phyloP scores from a whole-genome alignment of 2,329 filamentous ascomycete genomes.

The Emmonsiellopsis sp. region DNA sequence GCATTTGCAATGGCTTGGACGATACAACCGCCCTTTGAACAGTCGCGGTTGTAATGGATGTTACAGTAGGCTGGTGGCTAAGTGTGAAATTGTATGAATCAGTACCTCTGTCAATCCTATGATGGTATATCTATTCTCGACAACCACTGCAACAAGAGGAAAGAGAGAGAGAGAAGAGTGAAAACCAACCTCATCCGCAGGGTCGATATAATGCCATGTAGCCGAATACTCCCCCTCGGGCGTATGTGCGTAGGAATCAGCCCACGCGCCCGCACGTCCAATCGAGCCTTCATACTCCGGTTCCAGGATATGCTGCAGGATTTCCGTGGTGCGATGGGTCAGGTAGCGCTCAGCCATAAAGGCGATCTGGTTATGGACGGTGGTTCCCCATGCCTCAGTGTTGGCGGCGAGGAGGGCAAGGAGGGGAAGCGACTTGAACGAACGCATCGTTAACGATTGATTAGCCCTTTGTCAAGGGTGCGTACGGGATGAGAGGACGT shows the following conservation, averaged over 20 bases:
- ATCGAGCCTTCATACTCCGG: constrained; percentile 5
- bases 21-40: constrained; percentile 29
- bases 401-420: neutral
- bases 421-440: neutral
- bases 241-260: constrained; percentile 2
- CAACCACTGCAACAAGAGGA: neutral
- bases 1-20: constrained; percentile 35
- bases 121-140: neutral
- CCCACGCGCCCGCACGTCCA: constrained; percentile 4
- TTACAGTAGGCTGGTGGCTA: constrained; percentile 16
- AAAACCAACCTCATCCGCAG: constrained; percentile 2
- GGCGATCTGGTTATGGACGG: constrained; percentile 3
- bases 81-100: neutral
- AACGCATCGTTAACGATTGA: neutral
- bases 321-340: neutral
- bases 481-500: neutral
- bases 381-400: constrained; percentile 4
- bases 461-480: neutral
- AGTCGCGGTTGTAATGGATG: constrained; percentile 28
- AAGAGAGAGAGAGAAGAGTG: neutral
- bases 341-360: constrained; percentile 5
- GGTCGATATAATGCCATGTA: constrained; percentile 5
- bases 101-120: neutral
- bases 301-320: constrained; percentile 3
- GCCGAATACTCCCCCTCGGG: constrained; percentile 2